Evolutionary conservation across 306 rosid species (phyloP).

Genomic region (Lathyrus oleraceus): DNA sequence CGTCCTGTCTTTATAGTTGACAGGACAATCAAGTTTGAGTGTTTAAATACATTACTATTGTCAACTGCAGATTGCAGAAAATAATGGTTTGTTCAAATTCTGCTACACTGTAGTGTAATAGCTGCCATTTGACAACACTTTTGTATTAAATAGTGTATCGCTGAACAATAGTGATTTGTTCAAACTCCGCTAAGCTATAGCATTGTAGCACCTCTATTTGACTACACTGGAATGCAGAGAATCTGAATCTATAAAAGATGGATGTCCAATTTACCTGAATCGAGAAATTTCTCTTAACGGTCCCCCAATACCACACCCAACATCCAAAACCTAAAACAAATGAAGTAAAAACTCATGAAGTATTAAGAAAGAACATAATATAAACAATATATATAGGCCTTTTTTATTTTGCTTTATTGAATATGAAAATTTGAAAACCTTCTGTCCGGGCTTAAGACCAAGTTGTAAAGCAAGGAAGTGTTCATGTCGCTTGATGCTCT

Average conservation of each 20-base stretch:
- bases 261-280: slow-evolving; percentile 60
- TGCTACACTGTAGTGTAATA: neutral
- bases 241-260: neutral
- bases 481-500: slow-evolving; percentile 92
- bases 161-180: neutral
- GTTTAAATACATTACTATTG: neutral
- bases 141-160: neutral
- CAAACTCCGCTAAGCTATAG: neutral
- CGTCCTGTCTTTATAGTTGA: neutral
- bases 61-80: neutral
- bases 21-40: neutral
- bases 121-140: neutral
- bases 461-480: slow-evolving; percentile 94
- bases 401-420: slow-evolving; percentile 21
- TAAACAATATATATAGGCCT: neutral
- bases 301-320: slow-evolving; percentile 97
- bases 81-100: neutral
- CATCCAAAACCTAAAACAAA: slow-evolving; percentile 73
- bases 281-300: slow-evolving; percentile 88
- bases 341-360: neutral
- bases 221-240: neutral
- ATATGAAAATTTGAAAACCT: slow-evolving; percentile 57
- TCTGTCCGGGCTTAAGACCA: slow-evolving; percentile 77
- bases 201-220: neutral
- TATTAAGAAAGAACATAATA: slow-evolving; percentile 8